These are phyloP conservation scores for Apiotrichum akiyoshidainum DNA, from an alignment of 1,284 basidiomycete genomes.

Conservation along the genomic window DNA sequence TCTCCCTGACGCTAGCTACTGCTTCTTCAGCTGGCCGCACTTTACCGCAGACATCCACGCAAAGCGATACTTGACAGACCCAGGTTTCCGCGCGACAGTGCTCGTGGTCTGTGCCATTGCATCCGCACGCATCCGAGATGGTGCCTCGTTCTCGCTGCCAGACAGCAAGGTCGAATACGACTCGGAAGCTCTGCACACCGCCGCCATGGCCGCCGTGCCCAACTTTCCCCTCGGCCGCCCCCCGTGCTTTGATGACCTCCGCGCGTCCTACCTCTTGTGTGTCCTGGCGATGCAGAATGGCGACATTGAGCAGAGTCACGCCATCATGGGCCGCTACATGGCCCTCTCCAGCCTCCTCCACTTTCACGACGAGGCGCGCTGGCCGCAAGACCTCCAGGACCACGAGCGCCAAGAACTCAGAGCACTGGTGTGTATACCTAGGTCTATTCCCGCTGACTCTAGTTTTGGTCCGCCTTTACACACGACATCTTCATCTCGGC, in stretches of 20 bases:
- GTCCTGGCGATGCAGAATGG: conserved; percentile 18
- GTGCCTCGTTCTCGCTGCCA: conserved; percentile 1
- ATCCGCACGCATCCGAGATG: conserved; percentile 18
- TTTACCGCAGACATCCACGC: conserved; percentile 10
- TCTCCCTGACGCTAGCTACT: conserved; percentile 6
- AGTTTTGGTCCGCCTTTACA: too few species aligned
- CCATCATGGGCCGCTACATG: conserved; percentile 14
- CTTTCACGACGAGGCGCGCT: conserved; percentile 16
- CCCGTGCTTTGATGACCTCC: conserved; percentile 17
- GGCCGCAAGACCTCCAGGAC: conserved; percentile 8
- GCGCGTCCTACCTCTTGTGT: conserved; percentile 11
- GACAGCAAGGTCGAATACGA: too few species aligned
- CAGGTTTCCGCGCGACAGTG: conserved; percentile 14
- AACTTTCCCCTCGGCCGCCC: not conserved
- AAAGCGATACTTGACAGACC: conserved; percentile 9
- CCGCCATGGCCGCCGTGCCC: conserved; percentile 2
- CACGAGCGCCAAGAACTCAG: conserved; percentile 17
- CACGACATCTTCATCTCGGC: too few species aligned
- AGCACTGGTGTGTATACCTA: conserved; percentile 8
- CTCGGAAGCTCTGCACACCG: too few species aligned
- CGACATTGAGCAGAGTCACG: conserved; percentile 13
- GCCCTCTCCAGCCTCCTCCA: conserved; percentile 8
- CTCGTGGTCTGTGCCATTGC: conserved; percentile 16
- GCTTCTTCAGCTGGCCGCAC: conserved; percentile 21
- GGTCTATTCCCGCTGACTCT: too few species aligned